These are phyloP conservation scores for Heterobasidion parviporum DNA, from an alignment of 1,284 basidiomycete genomes.

Conservation along the genomic window DNA sequence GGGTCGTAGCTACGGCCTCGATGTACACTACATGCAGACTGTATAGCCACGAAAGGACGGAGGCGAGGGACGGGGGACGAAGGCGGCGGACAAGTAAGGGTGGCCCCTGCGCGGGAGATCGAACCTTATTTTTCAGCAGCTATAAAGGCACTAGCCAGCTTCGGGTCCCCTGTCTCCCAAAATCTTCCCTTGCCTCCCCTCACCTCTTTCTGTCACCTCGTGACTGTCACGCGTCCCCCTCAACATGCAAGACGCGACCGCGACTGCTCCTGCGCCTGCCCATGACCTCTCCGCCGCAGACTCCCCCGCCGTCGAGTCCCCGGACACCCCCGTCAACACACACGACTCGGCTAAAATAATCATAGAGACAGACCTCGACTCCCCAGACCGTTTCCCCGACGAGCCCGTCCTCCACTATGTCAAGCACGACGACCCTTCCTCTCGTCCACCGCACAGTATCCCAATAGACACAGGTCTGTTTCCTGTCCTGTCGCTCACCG, in stretches of 20 bases:
- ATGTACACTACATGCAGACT: conserved; percentile 8
- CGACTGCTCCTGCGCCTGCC: conserved; percentile 29
- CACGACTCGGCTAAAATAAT: conserved; percentile 28
- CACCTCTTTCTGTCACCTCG: conserved; percentile 22
- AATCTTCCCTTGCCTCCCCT: conserved; percentile 42
- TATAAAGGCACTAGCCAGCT: conserved; percentile 70
- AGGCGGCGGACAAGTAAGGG: conserved; percentile 14
- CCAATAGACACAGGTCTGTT: conserved; percentile 42
- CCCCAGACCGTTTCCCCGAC: conserved; percentile 41
- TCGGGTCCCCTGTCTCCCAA: conserved; percentile 62
- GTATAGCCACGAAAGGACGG: conserved; percentile 1
- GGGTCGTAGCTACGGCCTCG: conserved; percentile 23
- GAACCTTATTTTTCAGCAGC: conserved; percentile 69
- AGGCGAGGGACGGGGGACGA: conserved; percentile 11
- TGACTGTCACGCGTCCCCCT: conserved; percentile 33
- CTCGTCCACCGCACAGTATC: conserved; percentile 32
- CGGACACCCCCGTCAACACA: conserved; percentile 51
- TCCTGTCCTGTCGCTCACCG: conserved; percentile 7
- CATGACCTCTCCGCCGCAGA: conserved; percentile 23
- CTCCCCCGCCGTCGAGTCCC: conserved; percentile 41
- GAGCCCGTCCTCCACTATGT: conserved; percentile 37
- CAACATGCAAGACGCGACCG: conserved; percentile 42
- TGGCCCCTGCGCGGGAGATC: conserved; percentile 68
- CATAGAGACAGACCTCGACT: conserved; percentile 54
- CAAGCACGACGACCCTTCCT: conserved; percentile 33